phyloP scores from a whole-genome alignment of 2,329 filamentous ascomycete genomes.

The Curvularia eragrostidis region DNA sequence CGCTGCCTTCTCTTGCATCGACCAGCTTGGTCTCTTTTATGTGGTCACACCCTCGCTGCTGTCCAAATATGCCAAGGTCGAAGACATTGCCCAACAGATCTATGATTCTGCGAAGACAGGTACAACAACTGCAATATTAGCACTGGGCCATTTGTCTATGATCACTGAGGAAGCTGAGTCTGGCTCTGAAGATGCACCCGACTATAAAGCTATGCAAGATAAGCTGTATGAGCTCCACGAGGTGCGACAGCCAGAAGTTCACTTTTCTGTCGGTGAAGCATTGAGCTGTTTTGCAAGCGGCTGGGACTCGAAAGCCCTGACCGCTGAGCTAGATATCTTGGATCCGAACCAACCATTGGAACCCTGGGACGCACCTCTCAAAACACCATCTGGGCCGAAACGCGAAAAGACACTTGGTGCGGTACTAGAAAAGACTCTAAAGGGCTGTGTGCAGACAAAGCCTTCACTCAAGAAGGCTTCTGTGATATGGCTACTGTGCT shows the following conservation, averaged over 20 bases:
- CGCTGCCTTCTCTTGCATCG: conserved; percentile 63
- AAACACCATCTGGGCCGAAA: conserved; percentile 41
- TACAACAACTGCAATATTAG: conserved; percentile 80
- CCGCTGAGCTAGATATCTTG: conserved; percentile 78
- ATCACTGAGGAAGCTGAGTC: conserved; percentile 57
- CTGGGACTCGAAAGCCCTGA: conserved; percentile 83
- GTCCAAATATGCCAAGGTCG: conserved; percentile 45
- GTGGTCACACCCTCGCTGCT: conserved; percentile 56
- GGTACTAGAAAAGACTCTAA: conserved; percentile 75
- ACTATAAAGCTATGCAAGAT: conserved; percentile 65
- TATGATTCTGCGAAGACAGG: conserved; percentile 75
- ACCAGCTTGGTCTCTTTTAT: conserved; percentile 67
- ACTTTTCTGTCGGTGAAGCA: conserved; percentile 90
- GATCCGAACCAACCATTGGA: conserved; percentile 50
- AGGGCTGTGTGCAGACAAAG: conserved; percentile 82
- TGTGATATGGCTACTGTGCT: conserved; percentile 91
- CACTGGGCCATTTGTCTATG: conserved; percentile 78
- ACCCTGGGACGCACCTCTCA: conserved; percentile 39
- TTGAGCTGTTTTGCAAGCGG: conserved; percentile 77
- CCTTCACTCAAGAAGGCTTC: conserved; percentile 90
- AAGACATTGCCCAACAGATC: conserved; percentile 67
- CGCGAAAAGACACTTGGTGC: conserved; percentile 55
- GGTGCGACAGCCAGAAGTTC: conserved; percentile 82
- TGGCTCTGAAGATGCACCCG: conserved; percentile 39
- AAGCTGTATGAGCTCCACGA: conserved; percentile 80